Base-by-base conservation (phyloP, 768 basidiomycete species). In the Hygrocybe coccinea region DNA sequence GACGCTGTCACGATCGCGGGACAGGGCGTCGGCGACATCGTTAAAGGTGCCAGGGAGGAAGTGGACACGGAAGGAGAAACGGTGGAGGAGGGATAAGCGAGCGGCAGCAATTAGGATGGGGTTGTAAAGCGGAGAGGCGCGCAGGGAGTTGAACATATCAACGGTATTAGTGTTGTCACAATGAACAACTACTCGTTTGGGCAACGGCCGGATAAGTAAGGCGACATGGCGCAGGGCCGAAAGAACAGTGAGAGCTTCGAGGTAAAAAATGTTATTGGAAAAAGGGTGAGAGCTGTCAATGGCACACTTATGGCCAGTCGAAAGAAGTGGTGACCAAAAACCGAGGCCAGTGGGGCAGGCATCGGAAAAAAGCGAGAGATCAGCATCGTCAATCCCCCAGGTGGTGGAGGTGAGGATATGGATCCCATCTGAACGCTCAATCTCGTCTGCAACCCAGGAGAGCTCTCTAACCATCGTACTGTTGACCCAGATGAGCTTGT, bases 21-120 rank as follows among this genome's bases (percentile, higher is more conserved):
- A 74, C 1, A 76, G 54, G 1, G 69, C 65, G 47, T 74, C 72
- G 0, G 71, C 70, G 1, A 71, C 57, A 0, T 9, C 15, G 44
- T 76, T 76, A 0, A 62, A 19, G 0, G 46, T 17, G 0, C 69
- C 67, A 0, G 64, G 58, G 17, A 72, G 54, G 38, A 71, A 63
- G 0, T 70, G 36, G 3, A 73, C 64, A 0, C 65, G 59, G 1
- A 69, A 44, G 4, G 67, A 34, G 15, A 61, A 56, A 2, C 54
- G 8, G 2, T 11, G 7, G 0, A 17, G 9, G 1, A 68, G 2
- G 0, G 68, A 22, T 1, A 64, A 22, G 50, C 67, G 60, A 1
- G 65, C 55, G 2, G 57, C 43, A 12, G 56, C 37, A 22, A 48
- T 43, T 1, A 73, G 51, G 3, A 74, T 39, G 5, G 36, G 24